Conservation (phyloP, 306 rosid species). For the Sphenostylis stenocarpa region DNA sequence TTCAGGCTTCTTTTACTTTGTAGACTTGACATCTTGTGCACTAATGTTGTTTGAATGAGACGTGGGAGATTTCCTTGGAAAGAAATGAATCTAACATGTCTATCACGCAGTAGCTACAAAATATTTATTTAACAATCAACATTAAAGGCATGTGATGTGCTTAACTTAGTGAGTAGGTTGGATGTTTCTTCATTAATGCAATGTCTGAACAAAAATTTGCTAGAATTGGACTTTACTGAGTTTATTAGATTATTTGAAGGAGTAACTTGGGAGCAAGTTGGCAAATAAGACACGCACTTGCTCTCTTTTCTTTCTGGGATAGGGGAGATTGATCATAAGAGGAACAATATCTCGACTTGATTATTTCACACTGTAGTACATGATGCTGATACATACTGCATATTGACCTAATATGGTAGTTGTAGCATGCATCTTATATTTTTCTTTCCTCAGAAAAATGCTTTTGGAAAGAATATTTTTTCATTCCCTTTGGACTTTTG, state of each 20-base stretch:
- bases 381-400: conserved; percentile 40
- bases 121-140: conserved; percentile 14
- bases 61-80: not conserved
- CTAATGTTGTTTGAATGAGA: conserved; percentile 39
- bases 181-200: conserved; percentile 7
- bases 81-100: conserved; percentile 23
- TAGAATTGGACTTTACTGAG: conserved; percentile 16
- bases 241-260: not conserved
- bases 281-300: conserved; percentile 7
- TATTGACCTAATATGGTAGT: conserved; percentile 23
- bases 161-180: not conserved
- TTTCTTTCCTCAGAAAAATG: conserved; percentile 4
- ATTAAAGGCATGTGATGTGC: not conserved
- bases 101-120: conserved; percentile 2
- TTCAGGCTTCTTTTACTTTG: conserved; percentile 8
- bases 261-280: conserved; percentile 13
- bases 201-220: not conserved
- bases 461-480: not conserved
- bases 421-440: not conserved
- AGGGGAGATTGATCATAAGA: conserved; percentile 21
- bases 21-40: conserved; percentile 16
- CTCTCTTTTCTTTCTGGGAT: not conserved
- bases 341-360: conserved; percentile 10
- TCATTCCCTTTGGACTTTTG: not conserved
- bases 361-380: conserved; percentile 27